phyloP scores from a whole-genome alignment of 805 yeast genomes.

The Clavispora fructus region DNA sequence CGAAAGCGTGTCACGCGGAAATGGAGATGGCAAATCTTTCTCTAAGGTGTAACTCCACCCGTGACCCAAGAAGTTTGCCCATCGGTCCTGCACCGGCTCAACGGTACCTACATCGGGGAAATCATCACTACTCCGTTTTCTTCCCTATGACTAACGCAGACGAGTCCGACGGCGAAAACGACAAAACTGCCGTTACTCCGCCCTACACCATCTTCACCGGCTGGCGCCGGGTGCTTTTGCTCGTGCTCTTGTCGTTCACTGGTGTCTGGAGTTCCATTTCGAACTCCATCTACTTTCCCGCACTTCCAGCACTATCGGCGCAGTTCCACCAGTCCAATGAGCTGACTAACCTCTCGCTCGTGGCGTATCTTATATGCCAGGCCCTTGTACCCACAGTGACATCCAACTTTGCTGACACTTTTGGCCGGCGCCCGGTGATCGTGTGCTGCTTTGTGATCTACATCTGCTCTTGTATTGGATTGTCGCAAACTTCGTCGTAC shows the following conservation, averaged over 20 bases:
- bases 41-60: too few species aligned
- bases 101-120: neutral
- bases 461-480: conserved; percentile 57
- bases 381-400: conserved; percentile 70
- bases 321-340: conserved; percentile 54
- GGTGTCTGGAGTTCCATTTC: conserved; percentile 69
- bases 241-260: conserved; percentile 37
- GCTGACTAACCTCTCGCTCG: conserved; percentile 64
- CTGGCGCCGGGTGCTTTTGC: conserved; percentile 35
- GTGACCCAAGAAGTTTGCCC: too few species aligned
- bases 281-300: conserved; percentile 78
- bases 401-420: conserved; percentile 61
- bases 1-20: too few species aligned
- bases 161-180: neutral
- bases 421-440: conserved; percentile 70
- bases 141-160: neutral
- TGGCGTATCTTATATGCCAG: conserved; percentile 70
- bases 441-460: conserved; percentile 51
- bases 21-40: too few species aligned
- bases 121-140: neutral
- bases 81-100: neutral
- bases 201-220: conserved; percentile 43
- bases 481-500: conserved; percentile 55
- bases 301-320: conserved; percentile 51
- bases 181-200: neutral